Evolutionary conservation across 2,329 filamentous ascomycete genomes (phyloP).

Genomic region (Calonectria pteridis): DNA sequence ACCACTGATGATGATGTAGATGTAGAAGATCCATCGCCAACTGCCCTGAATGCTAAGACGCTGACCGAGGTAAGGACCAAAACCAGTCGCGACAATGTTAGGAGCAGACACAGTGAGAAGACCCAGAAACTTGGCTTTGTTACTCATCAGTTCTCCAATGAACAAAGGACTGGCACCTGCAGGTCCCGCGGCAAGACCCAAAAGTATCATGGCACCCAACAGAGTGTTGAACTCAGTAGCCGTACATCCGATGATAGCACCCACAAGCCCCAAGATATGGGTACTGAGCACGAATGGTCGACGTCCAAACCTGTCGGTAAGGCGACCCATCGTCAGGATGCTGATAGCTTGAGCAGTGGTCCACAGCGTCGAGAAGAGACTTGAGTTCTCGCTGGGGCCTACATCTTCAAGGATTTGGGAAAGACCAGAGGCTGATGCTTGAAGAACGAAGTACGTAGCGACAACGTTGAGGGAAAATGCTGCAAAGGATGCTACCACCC

Average conservation of each 20-base stretch:
- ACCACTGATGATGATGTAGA: constrained; percentile 1
- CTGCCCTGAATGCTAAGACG: not conserved
- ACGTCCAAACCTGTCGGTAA: constrained; percentile 1
- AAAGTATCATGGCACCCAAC: constrained; percentile 1
- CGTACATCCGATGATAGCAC: not conserved
- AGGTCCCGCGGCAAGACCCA: not conserved
- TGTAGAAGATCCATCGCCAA: constrained; percentile 3
- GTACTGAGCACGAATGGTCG: not conserved
- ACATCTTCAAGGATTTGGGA: not conserved
- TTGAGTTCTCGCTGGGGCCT: not conserved
- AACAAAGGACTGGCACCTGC: not conserved
- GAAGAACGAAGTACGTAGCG: not conserved
- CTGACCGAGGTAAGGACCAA: constrained; percentile 1
- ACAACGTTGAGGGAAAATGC: not conserved
- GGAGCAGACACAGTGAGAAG: not conserved
- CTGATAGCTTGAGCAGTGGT: not conserved
- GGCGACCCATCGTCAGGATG: not conserved
- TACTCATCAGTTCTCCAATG: constrained; percentile 2
- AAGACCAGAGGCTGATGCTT: not conserved
- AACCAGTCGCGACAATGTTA: not conserved
- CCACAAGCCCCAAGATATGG: not conserved
- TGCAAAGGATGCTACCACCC: not conserved
- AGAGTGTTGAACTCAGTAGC: not conserved
- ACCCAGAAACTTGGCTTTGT: not conserved
- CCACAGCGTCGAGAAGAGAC: not conserved